Evolutionary conservation across 1,284 basidiomycete species (phyloP).

Genomic region (Flammula alnicola): DNA sequence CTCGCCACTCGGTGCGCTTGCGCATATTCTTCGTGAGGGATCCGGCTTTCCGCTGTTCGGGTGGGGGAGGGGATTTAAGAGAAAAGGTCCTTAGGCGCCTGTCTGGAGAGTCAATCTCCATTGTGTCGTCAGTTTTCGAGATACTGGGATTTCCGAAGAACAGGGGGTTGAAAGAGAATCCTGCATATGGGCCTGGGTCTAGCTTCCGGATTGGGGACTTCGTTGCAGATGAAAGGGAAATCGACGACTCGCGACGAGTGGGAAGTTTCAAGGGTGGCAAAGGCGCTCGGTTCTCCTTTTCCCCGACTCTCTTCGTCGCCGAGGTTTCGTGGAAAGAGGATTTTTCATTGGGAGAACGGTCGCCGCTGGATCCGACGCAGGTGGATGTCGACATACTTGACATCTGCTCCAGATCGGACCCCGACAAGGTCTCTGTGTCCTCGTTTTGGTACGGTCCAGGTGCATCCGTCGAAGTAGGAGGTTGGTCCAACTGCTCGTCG

Average conservation of each 20-base stretch:
- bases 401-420: slow-evolving; percentile 22
- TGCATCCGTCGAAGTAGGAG: neutral
- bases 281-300: slow-evolving; percentile 6
- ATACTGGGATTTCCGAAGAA: slow-evolving; percentile 25
- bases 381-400: slow-evolving; percentile 30
- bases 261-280: slow-evolving; percentile 18
- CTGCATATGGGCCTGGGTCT: slow-evolving; percentile 27
- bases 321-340: slow-evolving; percentile 15
- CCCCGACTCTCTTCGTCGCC: slow-evolving; percentile 7
- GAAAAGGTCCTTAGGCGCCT: slow-evolving; percentile 10
- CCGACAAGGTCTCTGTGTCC: slow-evolving; percentile 25
- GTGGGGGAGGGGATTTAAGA: slow-evolving; percentile 5
- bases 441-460: slow-evolving; percentile 10
- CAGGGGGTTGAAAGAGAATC: slow-evolving; percentile 34
- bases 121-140: slow-evolving; percentile 12
- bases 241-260: slow-evolving; percentile 16
- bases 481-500: slow-evolving; percentile 9
- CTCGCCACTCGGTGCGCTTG: slow-evolving; percentile 21
- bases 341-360: slow-evolving; percentile 22
- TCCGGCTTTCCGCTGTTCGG: neutral
- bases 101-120: slow-evolving; percentile 4
- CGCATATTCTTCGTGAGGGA: neutral
- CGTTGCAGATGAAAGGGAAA: slow-evolving; percentile 18
- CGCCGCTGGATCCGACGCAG: slow-evolving; percentile 26
- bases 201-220: slow-evolving; percentile 20